Conservation (phyloP, 2,329 filamentous ascomycete genomes). For the Shiraia bambusicola region DNA sequence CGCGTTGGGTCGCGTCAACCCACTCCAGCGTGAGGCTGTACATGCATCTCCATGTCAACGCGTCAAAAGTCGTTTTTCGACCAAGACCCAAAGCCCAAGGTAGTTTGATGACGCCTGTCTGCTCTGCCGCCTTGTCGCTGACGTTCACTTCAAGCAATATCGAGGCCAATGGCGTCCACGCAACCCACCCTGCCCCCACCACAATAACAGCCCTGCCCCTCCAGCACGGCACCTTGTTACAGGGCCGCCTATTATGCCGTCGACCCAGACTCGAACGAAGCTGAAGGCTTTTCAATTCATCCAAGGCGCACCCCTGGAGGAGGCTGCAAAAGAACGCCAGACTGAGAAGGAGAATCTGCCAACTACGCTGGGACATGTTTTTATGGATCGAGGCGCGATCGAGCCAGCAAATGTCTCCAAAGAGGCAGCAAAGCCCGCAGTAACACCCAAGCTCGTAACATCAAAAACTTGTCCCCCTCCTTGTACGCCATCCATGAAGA, state of each 20-base stretch:
- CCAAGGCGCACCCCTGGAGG: slow-evolving; percentile 35
- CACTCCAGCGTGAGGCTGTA: slow-evolving; percentile 5
- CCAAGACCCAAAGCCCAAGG: slow-evolving; percentile 47
- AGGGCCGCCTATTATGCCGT: slow-evolving; percentile 51
- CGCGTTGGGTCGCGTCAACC: slow-evolving; percentile 17
- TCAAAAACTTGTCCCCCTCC: slow-evolving; percentile 46
- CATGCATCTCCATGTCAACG: slow-evolving; percentile 44
- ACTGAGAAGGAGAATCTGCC: slow-evolving; percentile 49
- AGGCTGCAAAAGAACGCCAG: slow-evolving; percentile 26
- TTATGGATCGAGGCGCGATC: slow-evolving; percentile 20
- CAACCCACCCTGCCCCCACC: slow-evolving; percentile 31
- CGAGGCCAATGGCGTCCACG: slow-evolving; percentile 41
- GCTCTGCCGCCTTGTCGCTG: slow-evolving; percentile 8
- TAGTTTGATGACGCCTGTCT: slow-evolving; percentile 15
- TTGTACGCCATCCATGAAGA: slow-evolving; percentile 60
- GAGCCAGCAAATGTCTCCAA: slow-evolving; percentile 19
- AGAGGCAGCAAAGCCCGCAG: slow-evolving; percentile 16
- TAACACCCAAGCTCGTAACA: slow-evolving; percentile 31
- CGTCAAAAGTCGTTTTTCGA: slow-evolving; percentile 57
- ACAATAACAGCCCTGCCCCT: slow-evolving; percentile 25
- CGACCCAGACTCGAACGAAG: slow-evolving; percentile 56
- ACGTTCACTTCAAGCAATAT: slow-evolving; percentile 19
- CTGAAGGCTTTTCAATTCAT: slow-evolving; percentile 58
- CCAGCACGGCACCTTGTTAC: slow-evolving; percentile 37
- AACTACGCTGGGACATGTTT: slow-evolving; percentile 6